Percentiles rank a stretch among this genome's conserved stretches.
These are phyloP conservation scores for Suillus weaverae DNA, from an alignment of 768 basidiomycete species.

Conservation along the genomic window DNA sequence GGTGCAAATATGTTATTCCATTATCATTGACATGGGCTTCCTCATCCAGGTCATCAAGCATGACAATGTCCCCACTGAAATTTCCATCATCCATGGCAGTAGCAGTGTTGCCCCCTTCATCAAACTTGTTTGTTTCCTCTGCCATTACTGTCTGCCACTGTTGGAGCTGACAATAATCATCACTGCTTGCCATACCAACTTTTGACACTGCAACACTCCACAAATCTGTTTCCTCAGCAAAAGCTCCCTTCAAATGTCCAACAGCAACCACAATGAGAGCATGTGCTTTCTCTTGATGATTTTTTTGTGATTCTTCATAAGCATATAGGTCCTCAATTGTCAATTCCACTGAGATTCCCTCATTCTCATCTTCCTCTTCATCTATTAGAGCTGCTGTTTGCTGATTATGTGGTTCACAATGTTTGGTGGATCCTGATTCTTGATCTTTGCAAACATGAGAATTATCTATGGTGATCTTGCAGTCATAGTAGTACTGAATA, in stretches of 20 bases:
- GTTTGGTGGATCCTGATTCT: too few species aligned
- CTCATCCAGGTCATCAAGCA: too few species aligned
- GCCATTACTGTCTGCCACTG: neutral
- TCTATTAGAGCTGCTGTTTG: too few species aligned
- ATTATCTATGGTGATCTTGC: neutral
- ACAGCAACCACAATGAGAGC: neutral
- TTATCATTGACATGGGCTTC: too few species aligned
- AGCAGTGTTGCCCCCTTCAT: too few species aligned
- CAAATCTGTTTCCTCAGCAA: neutral
- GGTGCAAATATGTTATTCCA: too few species aligned
- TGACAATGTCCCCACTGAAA: too few species aligned
- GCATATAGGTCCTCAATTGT: neutral
- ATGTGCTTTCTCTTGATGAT: neutral
- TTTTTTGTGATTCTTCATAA: neutral
- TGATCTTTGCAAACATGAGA: too few species aligned
- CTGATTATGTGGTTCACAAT: too few species aligned
- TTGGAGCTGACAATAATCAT: neutral
- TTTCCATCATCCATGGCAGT: too few species aligned
- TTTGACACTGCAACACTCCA: neutral
- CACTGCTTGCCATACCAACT: neutral
- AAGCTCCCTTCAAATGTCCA: neutral
- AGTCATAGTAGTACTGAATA: constrained; percentile 37
- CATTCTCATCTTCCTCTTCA: neutral
- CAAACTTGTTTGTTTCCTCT: too few species aligned
- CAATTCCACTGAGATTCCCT: neutral